A percentile compares a stretch with the other conserved stretches of the same genome.
phyloP scores from a whole-genome alignment of 352 stramenopile species.

The Blastocystis sp. region DNA sequence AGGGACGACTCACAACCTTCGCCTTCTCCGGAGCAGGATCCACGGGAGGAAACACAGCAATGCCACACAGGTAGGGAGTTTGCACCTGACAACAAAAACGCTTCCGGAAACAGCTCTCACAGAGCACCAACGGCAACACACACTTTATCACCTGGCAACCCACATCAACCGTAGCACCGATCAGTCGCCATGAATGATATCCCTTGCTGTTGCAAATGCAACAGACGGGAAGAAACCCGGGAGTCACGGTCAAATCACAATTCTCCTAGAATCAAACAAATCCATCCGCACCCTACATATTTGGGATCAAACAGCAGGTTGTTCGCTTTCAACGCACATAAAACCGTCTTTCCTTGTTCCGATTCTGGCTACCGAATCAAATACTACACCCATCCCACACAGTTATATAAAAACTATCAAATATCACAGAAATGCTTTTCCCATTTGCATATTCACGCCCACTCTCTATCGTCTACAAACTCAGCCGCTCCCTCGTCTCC shows the following conservation, averaged over 20 bases:
- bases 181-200: background rate
- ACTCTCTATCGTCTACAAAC: background rate
- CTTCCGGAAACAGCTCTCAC: background rate
- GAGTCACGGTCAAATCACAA: background rate
- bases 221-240: background rate
- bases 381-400: background rate
- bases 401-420: background rate
- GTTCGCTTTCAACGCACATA: background rate
- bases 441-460: background rate
- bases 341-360: background rate
- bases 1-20: background rate
- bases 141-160: background rate
- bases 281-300: background rate
- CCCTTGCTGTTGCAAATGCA: background rate
- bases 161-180: background rate
- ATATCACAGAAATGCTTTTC: background rate
- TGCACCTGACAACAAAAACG: background rate
- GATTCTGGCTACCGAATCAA: background rate
- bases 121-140: background rate
- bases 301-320: background rate
- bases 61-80: conserved; percentile 20
- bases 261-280: background rate
- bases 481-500: background rate
- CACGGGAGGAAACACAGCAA: background rate
- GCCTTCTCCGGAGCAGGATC: background rate